Evolutionary conservation across 73 alveolate genomes (phyloP), one percentile per base, ranked within the genome.

Genomic region (Loxodes magnus): DNA sequence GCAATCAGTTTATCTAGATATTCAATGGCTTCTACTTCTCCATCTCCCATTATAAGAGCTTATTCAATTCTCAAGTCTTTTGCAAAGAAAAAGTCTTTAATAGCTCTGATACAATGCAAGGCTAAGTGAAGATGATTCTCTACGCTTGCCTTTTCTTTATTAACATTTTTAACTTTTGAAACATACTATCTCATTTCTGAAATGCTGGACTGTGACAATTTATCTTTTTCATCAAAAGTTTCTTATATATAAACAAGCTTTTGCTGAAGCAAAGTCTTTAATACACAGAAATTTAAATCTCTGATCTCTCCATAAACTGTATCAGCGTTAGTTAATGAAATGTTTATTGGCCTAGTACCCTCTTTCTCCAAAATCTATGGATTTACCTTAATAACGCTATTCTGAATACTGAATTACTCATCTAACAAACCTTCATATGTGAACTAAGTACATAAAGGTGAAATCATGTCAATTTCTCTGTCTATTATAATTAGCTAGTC

Each of bases 391-490:
- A 46, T 46, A 10, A 46, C 27, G 39, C 27, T 46, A 24, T 46
- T 46, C n/a, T 37, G 39, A 29, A 72, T 72, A 1, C 72, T 71
- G 35, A 54, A 72, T 12, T 43, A 69, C 42, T 72, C 87, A 46
- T 72, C 87, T 17, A 72, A 26, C 21, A 72, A 44, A 16, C 83
- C 81, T 43, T 72, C 87, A 57, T 72, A 72, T 10, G 78, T 74
- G 14, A 56, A 31, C 43, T 64, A 44, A 4, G 84, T 56, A 33
- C 82, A 69, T 33, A 72, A 25, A 5, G 83, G 87, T 15, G 87
- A 68, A 1, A 72, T 37, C 30, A 72, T 48, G 21, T 72, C 87
- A 0, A 72, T 30, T 17, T 43, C 60, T 56, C 87, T 66, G 39
- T 72, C 87, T 24, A 66, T 56, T 5, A 56, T 7, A 37, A 56